Conservation (phyloP, 352 stramenopile species). For the Globisporangium splendens region DNA sequence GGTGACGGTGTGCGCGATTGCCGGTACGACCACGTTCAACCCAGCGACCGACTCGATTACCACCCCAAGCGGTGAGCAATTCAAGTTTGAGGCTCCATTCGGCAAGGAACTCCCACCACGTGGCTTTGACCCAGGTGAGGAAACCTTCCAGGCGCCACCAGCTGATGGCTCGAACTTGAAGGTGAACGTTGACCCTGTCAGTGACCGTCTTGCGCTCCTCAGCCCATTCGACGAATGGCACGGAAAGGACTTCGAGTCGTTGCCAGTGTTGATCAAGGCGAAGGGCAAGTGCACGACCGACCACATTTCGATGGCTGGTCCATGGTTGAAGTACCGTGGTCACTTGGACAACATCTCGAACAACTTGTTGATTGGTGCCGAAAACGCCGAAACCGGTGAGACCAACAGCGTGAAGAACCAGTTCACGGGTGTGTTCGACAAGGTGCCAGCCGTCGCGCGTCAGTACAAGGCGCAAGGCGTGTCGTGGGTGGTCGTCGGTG, state of each 20-base stretch:
- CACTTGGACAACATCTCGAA: constrained; percentile 95
- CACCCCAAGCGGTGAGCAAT: constrained; percentile 78
- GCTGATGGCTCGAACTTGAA: constrained; percentile 53
- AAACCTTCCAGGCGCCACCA: constrained; percentile 90
- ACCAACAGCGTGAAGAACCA: constrained; percentile 92
- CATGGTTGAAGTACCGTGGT: constrained; percentile 93
- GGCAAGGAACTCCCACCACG: constrained; percentile 89
- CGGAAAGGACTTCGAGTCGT: constrained; percentile 83
- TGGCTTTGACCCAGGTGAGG: constrained; percentile 89
- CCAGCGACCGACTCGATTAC: constrained; percentile 88
- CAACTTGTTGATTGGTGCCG: constrained; percentile 92
- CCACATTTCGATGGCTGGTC: constrained; percentile 93
- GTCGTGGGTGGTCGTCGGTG: constrained; percentile 90
- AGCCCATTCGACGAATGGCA: constrained; percentile 87
- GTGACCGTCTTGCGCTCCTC: constrained; percentile 86
- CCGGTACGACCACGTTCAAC: constrained; percentile 89
- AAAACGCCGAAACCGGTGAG: constrained; percentile 91
- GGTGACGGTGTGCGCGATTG: constrained; percentile 88
- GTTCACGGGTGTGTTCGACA: constrained; percentile 82
- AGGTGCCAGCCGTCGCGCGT: constrained; percentile 85
- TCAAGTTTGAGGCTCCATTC: constrained; percentile 90
- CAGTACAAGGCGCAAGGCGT: constrained; percentile 90
- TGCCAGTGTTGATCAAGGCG: constrained; percentile 93
- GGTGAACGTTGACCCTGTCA: constrained; percentile 81
- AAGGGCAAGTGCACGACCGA: constrained; percentile 96